Evolutionary conservation across 495 filamentous ascomycete species (phyloP), one percentile per base, ranked within the genome.

Genomic region (Penicillium bialowiezense): DNA sequence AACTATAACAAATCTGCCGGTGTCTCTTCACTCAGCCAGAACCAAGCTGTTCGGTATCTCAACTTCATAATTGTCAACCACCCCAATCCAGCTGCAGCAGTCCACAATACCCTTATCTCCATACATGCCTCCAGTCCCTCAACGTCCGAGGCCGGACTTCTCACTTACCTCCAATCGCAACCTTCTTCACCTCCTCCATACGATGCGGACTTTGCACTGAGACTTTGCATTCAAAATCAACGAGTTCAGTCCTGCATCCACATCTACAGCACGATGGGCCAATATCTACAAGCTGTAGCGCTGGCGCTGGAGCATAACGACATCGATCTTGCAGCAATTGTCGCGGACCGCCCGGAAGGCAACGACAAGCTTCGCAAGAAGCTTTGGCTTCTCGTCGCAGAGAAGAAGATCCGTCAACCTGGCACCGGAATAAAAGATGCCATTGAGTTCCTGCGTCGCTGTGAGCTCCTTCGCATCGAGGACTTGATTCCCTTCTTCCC

Each of bases 401-500:
- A 88, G 60, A 93, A 91, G 51, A 95, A 96, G 41, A 96, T 98
- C 52, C 80, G 79, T 1, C 83, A 91, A 58, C 82, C 82, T 3
- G 75, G 71, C 4, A 86, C 84, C 37, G 88, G 89, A 31, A 96
- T 97, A 76, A 96, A 96, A 69, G 84, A 89, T 15, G 93, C 93
- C 15, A 93, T 98, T 40, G 90, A 95, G 49, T 96, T 98, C 64
- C 77, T 98, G 12, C 86, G 87, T 54, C 87, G 89, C 12, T 97
- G 92, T 67, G 89, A 95, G 50, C 74, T 97, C 2, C 81, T 98
- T 14, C 84, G 86, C 51, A 98, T 98, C 56, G 93, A 98, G 62
- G 95, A 98, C 59, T 71, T 98, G 17, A 96, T 98, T 33, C 93
- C 95, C 0, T 96, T 97, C 72, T 98, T 98, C 73, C 95, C 93